Evolutionary conservation across 1,284 basidiomycete species (phyloP), one percentile per base, ranked within the genome.

Genomic region (Pseudozyma tsukubaensis): DNA sequence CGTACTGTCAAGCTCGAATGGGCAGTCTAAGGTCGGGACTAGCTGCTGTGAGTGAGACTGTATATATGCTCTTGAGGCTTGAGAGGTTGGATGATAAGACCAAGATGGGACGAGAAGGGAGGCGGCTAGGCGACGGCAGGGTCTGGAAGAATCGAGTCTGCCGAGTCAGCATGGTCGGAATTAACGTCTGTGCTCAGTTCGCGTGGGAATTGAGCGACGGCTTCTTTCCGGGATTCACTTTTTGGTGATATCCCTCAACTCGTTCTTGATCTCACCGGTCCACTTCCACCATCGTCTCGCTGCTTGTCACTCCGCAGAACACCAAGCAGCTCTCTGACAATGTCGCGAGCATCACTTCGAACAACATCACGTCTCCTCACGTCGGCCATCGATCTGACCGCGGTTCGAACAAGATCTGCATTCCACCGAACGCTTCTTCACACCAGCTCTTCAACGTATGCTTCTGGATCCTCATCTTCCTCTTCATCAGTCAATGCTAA

Each of bases 271-370:
- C 10, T 44, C 42, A 43, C 42, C 8, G 7, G 16, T 18, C 42
- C 16, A 9, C 42, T 18, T 14, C 4, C n/a, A 14, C n/a, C n/a
- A 43, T 43, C 42, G 3, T 43, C 42, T 43, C 42, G 42, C 9
- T 18, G 19, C 14, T 18, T 43, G 14, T 9, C 9, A 9, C n/a
- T 43, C 42, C 42, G 12, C 14, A 7, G 2, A 43, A 9, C 10
- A 24, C 35, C 12, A 3, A 12, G 16, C 29, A 19, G 18, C 24
- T n/a, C 12, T 34, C 32, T 29, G n/a, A 49, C 53, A 29, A 70
- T 70, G 67, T 57, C 67, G 21, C 34, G 53, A 2, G 24, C 67
- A 50, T 70, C 61, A 3, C 42, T 55, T 24, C 44, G 44, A 45
- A 13, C 21, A 11, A 18, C 44, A 11, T 45, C 44, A 3, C 60